Evolutionary conservation across 177 flowering plant genomes (phyloP).

Genomic region (Tripterygium wilfordii): DNA sequence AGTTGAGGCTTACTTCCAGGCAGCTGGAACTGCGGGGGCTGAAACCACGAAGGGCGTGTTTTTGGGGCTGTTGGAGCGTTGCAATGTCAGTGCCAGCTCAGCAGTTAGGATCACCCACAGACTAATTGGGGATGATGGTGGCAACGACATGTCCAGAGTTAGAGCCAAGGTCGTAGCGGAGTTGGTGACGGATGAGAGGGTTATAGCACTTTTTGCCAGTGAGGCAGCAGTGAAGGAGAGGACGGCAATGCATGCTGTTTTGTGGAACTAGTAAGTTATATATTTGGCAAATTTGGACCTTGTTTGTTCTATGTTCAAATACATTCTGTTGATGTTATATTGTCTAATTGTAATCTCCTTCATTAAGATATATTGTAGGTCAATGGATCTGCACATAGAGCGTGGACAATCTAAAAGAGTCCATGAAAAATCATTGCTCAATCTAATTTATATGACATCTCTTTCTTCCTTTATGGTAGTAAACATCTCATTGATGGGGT

Average conservation of each 20-base stretch:
- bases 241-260: constrained; percentile 72
- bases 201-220: constrained; percentile 59
- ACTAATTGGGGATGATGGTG: constrained; percentile 35
- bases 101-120: constrained; percentile 64
- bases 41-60: constrained; percentile 76
- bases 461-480: too few species aligned
- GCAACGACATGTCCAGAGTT: constrained; percentile 33
- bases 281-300: too few species aligned
- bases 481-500: too few species aligned
- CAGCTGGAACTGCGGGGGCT: constrained; percentile 69
- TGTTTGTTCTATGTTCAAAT: too few species aligned
- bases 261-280: constrained; percentile 77
- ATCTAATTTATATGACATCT: too few species aligned
- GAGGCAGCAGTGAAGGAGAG: constrained; percentile 57
- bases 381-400: too few species aligned
- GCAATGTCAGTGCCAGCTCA: constrained; percentile 70
- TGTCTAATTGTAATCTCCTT: too few species aligned
- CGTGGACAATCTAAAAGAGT: too few species aligned
- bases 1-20: constrained; percentile 70
- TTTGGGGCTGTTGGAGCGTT: constrained; percentile 69
- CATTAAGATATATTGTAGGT: too few species aligned
- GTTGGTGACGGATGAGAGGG: constrained; percentile 74
- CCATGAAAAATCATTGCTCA: too few species aligned
- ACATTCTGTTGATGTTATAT: too few species aligned
- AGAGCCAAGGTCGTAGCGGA: constrained; percentile 72